These are phyloP conservation scores for Xylariaceae sp. DNA, from an alignment of 2,329 filamentous ascomycete species.

Conservation along the genomic window DNA sequence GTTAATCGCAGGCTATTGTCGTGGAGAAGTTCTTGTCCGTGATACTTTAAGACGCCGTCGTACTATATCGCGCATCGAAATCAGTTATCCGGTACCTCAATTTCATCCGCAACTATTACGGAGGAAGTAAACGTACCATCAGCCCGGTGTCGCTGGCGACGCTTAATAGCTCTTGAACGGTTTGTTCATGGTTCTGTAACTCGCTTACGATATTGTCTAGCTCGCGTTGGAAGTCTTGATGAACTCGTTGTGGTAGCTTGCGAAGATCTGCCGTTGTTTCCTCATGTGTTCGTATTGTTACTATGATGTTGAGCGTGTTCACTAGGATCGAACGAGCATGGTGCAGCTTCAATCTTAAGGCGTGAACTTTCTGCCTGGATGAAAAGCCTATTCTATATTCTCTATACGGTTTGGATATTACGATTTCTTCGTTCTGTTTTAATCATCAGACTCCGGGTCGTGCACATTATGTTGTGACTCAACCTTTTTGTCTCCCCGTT, in stretches of 20 bases:
- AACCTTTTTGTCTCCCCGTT: too few relatives aligned
- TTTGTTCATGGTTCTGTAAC: constrained; percentile 14
- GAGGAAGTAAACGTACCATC: neutral
- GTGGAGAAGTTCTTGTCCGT: constrained; percentile 10
- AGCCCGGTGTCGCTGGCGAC: neutral
- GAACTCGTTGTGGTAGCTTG: neutral
- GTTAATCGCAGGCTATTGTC: neutral
- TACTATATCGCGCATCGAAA: neutral
- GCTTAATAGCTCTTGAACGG: constrained; percentile 8
- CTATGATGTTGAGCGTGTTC: neutral
- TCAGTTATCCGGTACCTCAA: neutral
- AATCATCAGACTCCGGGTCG: too few relatives aligned
- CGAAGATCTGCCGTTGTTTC: neutral
- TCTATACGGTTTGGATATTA: constrained; percentile 11
- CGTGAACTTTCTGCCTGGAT: constrained; percentile 12
- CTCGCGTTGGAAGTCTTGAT: constrained; percentile 3
- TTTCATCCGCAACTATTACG: too few relatives aligned
- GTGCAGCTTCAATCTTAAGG: constrained; percentile 8
- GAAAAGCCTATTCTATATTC: constrained; percentile 15
- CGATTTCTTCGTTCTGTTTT: constrained; percentile 11
- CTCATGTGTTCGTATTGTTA: constrained; percentile 1
- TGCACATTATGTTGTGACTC: too few relatives aligned
- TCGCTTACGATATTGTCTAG: constrained; percentile 5
- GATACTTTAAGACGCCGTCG: constrained; percentile 4
- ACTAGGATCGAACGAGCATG: constrained; percentile 11